Base-by-base conservation (phyloP, 1,139 yeast species). In the Protomyces lactucae-debilis region DNA sequence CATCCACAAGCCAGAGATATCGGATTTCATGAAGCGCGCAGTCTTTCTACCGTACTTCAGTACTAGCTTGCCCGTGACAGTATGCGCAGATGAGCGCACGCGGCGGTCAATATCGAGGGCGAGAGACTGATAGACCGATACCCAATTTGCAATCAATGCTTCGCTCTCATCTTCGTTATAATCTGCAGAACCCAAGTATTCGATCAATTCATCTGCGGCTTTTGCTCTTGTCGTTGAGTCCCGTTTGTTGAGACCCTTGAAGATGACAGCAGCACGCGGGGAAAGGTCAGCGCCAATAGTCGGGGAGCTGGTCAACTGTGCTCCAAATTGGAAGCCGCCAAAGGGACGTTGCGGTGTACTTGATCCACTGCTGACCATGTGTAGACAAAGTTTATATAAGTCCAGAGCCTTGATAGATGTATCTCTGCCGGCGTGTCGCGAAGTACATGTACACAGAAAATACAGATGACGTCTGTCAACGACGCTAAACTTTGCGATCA, bases 171-270 rank as follows among this genome's bases (percentile, higher is more conserved):
- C 48, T 43, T 43, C 48, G 23, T 43, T 12, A 16, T 10, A n/a
- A 32, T n/a, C 39, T 25, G 39, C 39, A 2, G 48, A 25, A 8
- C 52, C 57, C 32, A 74, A 57, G 25, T 67, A 64, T 18, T 71
- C 71, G 3, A 81, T 70, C 40, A 92, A 75, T 48, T 88, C 95
- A 10, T 71, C 74, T 43, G 90, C 76, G 0, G 95, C 91, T 72
- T 86, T 88, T 71, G 90, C 96, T 72, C 86, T 88, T 0, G 99
- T 93, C 25, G 84, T 85, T 14, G 87, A 81, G 71, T 91, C 96
- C 72, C 88, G 84, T 74, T 91, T 92, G 72, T 86, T 73, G 55
- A 92, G 75, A 16, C 87, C 83, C 73, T 88, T 91, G 78, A 91
- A 87, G 12, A 85, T 78, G 21, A 92, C 79, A 4, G 23, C 48